Conservation (phyloP, 2,329 filamentous ascomycete species). For the Cladophialophora immunda region DNA sequence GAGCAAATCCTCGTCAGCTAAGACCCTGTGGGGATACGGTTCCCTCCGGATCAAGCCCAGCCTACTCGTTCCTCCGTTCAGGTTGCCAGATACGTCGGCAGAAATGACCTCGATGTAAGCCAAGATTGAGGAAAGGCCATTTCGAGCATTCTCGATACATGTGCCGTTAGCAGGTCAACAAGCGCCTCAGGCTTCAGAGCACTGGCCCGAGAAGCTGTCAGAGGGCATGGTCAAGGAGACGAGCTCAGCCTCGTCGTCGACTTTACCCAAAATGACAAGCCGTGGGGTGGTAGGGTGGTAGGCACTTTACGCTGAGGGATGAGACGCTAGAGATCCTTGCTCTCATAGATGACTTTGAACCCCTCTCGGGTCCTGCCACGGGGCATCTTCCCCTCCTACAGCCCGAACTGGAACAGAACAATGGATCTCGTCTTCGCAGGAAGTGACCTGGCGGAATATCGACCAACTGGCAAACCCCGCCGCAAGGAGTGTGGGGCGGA, state of each 20-base stretch:
- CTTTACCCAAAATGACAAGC: background rate
- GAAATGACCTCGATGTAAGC: no score
- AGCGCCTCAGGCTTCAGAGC: background rate
- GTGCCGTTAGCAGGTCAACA: background rate
- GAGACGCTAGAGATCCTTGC: background rate
- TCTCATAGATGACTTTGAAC: background rate
- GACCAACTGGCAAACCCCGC: background rate
- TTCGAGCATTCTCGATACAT: no score
- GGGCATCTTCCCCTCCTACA: background rate
- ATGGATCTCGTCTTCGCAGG: background rate
- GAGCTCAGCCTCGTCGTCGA: background rate
- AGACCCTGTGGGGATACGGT: no score
- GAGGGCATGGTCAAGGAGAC: background rate
- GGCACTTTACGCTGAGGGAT: background rate
- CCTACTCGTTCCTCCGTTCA: no score
- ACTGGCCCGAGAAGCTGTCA: background rate
- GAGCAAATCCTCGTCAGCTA: background rate
- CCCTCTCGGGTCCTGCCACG: no score
- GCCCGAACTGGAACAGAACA: background rate
- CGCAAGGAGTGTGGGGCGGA: background rate
- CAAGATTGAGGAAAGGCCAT: no score
- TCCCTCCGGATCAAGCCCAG: no score
- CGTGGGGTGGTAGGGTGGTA: background rate
- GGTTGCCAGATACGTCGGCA: no score
- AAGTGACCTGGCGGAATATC: background rate